A percentile compares a stretch with the other conserved stretches of the same genome.
phyloP scores from a whole-genome alignment of 208 protist species.

The Vickermania spadyakhi region DNA sequence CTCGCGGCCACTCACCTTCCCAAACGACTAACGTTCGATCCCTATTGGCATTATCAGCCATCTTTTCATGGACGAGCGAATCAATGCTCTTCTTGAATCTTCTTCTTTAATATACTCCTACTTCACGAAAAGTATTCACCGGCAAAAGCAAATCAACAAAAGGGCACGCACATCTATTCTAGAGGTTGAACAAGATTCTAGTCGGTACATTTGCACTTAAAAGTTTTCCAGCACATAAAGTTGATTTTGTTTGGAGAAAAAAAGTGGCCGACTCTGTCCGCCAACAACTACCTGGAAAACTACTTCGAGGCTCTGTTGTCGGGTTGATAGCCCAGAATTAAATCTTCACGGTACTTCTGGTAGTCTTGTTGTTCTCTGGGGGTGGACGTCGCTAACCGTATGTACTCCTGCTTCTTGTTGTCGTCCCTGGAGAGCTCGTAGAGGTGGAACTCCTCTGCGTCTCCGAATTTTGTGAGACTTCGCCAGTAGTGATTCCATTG shows the following conservation, averaged over 20 bases:
- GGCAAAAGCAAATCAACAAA: too few relatives aligned
- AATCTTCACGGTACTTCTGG: slow-evolving; percentile 8
- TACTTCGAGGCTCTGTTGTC: slow-evolving; percentile 9
- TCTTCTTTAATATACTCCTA: too few relatives aligned
- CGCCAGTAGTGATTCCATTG: slow-evolving; percentile 82
- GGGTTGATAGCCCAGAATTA: slow-evolving; percentile 20
- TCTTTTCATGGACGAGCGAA: too few relatives aligned
- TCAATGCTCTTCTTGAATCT: too few relatives aligned
- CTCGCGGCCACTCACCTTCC: slow-evolving; percentile 73
- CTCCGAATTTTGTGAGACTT: slow-evolving; percentile 54
- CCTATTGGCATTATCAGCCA: too few relatives aligned
- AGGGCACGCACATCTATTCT: too few relatives aligned
- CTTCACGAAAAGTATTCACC: too few relatives aligned
- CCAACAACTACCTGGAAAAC: background rate
- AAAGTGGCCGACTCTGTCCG: background rate
- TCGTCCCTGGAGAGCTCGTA: slow-evolving; percentile 74
- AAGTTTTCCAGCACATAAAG: too few relatives aligned
- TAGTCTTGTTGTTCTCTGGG: slow-evolving; percentile 26
- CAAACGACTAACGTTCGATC: slow-evolving; percentile 38
- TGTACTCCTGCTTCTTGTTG: slow-evolving; percentile 65
- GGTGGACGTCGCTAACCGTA: slow-evolving; percentile 40
- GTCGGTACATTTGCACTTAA: too few relatives aligned
- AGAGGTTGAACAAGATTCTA: too few relatives aligned
- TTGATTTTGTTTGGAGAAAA: too few relatives aligned
- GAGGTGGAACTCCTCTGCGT: slow-evolving; percentile 63